Percentiles rank a stretch among this genome's conserved stretches.
Evolutionary conservation across 2,329 filamentous ascomycete genomes (phyloP).

Genomic region (Fusarium piperis): DNA sequence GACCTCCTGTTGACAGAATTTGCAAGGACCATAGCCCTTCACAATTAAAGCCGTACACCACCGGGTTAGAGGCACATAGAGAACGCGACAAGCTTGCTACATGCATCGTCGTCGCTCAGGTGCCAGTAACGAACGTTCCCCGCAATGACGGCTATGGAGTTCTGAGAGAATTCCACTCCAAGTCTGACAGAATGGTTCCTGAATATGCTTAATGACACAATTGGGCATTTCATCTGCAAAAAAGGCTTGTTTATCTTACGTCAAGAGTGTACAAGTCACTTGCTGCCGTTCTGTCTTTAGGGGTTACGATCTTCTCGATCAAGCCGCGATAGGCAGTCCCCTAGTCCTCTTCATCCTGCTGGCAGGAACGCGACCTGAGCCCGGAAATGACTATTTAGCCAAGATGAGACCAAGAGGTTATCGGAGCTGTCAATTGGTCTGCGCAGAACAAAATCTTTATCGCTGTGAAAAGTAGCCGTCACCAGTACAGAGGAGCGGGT

Average conservation of each 20-base stretch:
- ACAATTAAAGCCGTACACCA: background rate
- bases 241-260: background rate
- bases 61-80: background rate
- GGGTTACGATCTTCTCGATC: background rate
- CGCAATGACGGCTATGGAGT: background rate
- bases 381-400: constrained; percentile 56
- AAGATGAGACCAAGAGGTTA: constrained; percentile 53
- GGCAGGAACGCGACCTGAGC: constrained; percentile 52
- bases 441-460: constrained; percentile 51
- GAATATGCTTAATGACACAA: background rate
- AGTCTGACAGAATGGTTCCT: background rate
- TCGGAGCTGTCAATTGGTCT: constrained; percentile 51
- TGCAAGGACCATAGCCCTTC: background rate
- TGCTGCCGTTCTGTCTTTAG: background rate
- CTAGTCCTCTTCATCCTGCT: constrained; percentile 48
- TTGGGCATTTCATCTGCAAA: background rate
- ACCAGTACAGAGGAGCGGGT: constrained; percentile 60
- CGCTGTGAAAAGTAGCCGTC: constrained; percentile 57
- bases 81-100: background rate
- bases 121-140: background rate
- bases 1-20: too few species aligned
- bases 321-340: background rate
- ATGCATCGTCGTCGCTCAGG: background rate
- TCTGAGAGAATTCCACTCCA: background rate
- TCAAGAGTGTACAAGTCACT: background rate